Percentiles rank a stretch among this genome's conserved stretches.
Evolutionary conservation across 345 rosid genomes (phyloP).

Genomic region (Acer campestre): DNA sequence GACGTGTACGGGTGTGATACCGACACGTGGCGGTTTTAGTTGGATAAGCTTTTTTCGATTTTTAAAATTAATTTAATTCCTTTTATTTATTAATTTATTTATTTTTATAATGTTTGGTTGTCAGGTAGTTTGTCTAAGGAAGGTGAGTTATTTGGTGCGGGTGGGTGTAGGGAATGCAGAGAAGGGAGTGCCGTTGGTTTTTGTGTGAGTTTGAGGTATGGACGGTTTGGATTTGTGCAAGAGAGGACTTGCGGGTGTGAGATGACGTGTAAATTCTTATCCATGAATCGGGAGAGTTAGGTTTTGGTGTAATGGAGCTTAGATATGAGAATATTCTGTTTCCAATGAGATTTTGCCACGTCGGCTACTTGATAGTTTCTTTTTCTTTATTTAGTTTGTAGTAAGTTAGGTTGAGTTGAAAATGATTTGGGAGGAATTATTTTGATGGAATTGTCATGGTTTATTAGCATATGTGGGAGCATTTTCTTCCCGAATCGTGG

Average conservation of each 20-base stretch:
- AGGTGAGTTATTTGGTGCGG: neutral
- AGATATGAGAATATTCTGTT: no score
- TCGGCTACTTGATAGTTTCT: neutral
- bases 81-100: no score
- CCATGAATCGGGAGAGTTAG: neutral
- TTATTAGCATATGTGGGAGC: no score
- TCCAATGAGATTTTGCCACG: neutral
- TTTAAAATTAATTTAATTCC: neutral
- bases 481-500: no score
- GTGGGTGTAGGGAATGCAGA: neutral
- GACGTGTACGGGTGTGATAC: neutral
- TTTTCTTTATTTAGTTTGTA: no score
- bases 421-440: no score
- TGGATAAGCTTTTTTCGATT: no score
- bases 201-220: neutral
- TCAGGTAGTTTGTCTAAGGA: neutral
- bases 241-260: neutral
- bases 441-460: no score
- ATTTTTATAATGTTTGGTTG: neutral
- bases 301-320: slow-evolving; percentile 4
- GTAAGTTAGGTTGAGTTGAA: no score
- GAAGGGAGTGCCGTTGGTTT: neutral
- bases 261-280: slow-evolving; percentile 35
- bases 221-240: neutral
- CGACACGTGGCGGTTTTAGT: slow-evolving; percentile 26